Base-by-base conservation (phyloP, 306 rosid genomes). In the Ziziphus jujuba region DNA sequence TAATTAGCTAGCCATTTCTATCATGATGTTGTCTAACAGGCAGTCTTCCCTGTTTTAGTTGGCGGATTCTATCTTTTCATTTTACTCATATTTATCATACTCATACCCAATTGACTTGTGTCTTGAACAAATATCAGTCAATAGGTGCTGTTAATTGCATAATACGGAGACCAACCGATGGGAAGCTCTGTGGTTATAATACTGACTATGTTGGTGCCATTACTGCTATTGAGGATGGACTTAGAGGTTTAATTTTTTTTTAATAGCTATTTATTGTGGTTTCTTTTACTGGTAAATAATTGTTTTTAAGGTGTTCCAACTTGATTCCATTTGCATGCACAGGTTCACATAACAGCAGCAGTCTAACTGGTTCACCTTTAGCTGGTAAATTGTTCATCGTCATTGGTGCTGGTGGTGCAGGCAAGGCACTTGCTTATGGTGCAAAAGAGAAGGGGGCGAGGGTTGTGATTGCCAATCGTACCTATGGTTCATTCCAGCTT, bases 351-450 rank as follows among this genome's bases (percentile, higher is more conserved):
- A 72, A 79, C 51, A 63, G 69, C 66, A 69, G 85, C 75, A 61
- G 59, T 61, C 12, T 74, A 63, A 61, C 71, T 63, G 56, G 66
- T 69, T 90, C 97, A 1, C 96, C 91, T 61, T 85, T 93, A 81
- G 90, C 87, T 70, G 98, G 98, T 76, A 90, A 78, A 82, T 77
- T 81, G 53, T 83, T 93, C 76, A 85, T 90, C 76, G 92, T 93
- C 76, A 88, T 93, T 72, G 98, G 98, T 60, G 98, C 97, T 69
- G 97, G 98, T 78, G 98, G 97, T 40, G 96, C 96, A 22, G 96
- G 90, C 56, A 90, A 93, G 83, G 97, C 98, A 54, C 84, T 90
- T 75, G 98, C 98, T 59, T 93, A 84, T 77, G 98, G 98, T 77
- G 98, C 96, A 51, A 90, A 88, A 82, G 87, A 79, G 75, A 90